Conservation (phyloP, 352 stramenopile genomes). For the Peronosclerospora sorghi region DNA sequence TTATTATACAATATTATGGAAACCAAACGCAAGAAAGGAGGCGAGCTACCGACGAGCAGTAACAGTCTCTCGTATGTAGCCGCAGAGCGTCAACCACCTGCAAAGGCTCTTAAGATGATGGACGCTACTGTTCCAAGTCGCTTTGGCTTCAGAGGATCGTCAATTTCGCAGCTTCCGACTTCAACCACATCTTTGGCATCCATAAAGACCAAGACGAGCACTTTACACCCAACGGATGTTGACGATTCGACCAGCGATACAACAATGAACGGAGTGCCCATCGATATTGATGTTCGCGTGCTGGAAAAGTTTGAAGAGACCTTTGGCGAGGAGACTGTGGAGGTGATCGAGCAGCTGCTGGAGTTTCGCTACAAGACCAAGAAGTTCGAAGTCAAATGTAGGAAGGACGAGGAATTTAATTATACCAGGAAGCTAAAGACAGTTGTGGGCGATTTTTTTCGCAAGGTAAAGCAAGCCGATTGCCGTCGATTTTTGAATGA, state of each 20-base stretch:
- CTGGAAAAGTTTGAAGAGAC: too few species aligned
- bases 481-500: neutral
- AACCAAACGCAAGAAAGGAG: slow-evolving; percentile 25
- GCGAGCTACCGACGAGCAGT: slow-evolving; percentile 6
- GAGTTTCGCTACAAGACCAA: slow-evolving; percentile 47
- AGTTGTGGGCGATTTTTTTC: slow-evolving; percentile 22
- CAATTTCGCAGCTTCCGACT: slow-evolving; percentile 16
- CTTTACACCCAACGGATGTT: too few species aligned
- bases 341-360: too few species aligned
- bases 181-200: neutral
- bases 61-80: slow-evolving; percentile 12
- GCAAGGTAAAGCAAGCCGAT: slow-evolving; percentile 15
- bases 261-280: neutral
- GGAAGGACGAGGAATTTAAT: slow-evolving; percentile 41
- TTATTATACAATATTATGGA: slow-evolving; percentile 16
- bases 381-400: slow-evolving; percentile 51
- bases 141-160: slow-evolving; percentile 32
- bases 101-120: slow-evolving; percentile 10
- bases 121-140: slow-evolving; percentile 7
- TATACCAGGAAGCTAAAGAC: slow-evolving; percentile 51
- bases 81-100: slow-evolving; percentile 8
- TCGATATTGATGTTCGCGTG: slow-evolving; percentile 10
- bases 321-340: too few species aligned
- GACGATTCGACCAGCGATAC: neutral
- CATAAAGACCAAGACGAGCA: too few species aligned